Percentiles rank a stretch among this genome's conserved stretches.
Conservation (phyloP, 768 basidiomycete genomes). For the Mycena indigotica region DNA sequence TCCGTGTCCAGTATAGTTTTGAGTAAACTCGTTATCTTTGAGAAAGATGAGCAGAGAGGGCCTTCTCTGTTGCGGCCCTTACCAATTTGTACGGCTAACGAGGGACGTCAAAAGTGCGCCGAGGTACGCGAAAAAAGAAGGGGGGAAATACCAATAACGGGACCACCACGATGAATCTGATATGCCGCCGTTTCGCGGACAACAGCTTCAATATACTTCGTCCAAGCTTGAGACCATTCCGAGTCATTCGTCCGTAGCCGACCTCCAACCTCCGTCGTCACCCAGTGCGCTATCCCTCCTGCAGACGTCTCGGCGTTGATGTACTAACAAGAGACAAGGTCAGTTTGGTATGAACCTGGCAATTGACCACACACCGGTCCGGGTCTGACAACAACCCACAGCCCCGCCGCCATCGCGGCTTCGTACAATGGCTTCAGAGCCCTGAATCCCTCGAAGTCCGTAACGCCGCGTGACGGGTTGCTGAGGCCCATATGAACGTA, state of each 20-base stretch:
- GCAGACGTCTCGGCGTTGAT: slow-evolving; percentile 85
- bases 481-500: slow-evolving; percentile 81
- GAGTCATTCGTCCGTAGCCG: slow-evolving; percentile 72
- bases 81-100: background rate
- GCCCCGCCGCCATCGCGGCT: slow-evolving; percentile 69
- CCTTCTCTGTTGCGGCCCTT: too few relatives aligned
- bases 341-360: too few relatives aligned
- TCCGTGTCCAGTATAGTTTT: slow-evolving; percentile 44
- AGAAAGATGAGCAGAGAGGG: background rate
- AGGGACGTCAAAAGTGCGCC: slow-evolving; percentile 45
- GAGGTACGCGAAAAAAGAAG: slow-evolving; percentile 43
- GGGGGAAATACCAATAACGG: slow-evolving; percentile 63
- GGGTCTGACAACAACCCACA: slow-evolving; percentile 81
- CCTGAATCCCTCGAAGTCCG: slow-evolving; percentile 75
- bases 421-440: slow-evolving; percentile 72
- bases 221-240: slow-evolving; percentile 72
- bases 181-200: slow-evolving; percentile 60
- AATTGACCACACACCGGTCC: slow-evolving; percentile 51
- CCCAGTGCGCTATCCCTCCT: slow-evolving; percentile 73
- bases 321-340: slow-evolving; percentile 48
- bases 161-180: slow-evolving; percentile 73
- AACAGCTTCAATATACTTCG: slow-evolving; percentile 68
- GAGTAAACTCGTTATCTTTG: slow-evolving; percentile 76
- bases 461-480: slow-evolving; percentile 71
- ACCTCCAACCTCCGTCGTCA: slow-evolving; percentile 66